Percentiles rank a stretch among this genome's conserved stretches.
Conservation (phyloP, 2,329 filamentous ascomycete genomes). For the Metarhizium robertsii region DNA sequence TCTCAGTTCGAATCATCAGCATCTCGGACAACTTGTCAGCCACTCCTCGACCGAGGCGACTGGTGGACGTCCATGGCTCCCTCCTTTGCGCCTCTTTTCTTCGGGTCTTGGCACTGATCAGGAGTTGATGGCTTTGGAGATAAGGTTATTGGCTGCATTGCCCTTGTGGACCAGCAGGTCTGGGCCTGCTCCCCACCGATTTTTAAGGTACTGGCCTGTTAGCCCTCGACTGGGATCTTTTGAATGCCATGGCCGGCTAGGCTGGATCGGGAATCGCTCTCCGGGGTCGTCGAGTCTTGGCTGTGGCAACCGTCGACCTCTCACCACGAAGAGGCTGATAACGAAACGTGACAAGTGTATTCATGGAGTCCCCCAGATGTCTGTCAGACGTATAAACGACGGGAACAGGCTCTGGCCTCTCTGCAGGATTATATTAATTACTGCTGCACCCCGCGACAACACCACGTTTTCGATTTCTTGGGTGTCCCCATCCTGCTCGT, state of each 20-base stretch:
- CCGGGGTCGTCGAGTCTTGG: constrained; percentile 4
- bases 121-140: not conserved
- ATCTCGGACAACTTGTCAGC: too few species aligned
- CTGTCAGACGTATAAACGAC: not conserved
- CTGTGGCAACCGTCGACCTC: constrained; percentile 1
- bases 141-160: not conserved
- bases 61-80: too few species aligned
- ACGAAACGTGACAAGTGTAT: not conserved
- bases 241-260: constrained; percentile 1
- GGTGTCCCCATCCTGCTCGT: not conserved
- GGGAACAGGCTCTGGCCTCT: too few species aligned
- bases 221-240: constrained; percentile 4
- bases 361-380: not conserved
- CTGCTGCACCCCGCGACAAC: not conserved
- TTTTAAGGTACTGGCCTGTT: too few species aligned
- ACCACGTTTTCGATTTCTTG: not conserved
- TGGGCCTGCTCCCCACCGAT: too few species aligned
- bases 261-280: constrained; percentile 1
- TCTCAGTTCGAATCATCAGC: too few species aligned
- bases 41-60: too few species aligned
- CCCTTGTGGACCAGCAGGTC: not conserved
- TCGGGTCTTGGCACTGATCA: not conserved
- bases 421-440: not conserved
- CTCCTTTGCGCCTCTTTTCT: not conserved
- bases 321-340: not conserved